Percentiles rank a stretch among this genome's conserved stretches.
These are phyloP conservation scores for Hygrocybe coccinea DNA, from an alignment of 768 basidiomycete species.

Conservation along the genomic window DNA sequence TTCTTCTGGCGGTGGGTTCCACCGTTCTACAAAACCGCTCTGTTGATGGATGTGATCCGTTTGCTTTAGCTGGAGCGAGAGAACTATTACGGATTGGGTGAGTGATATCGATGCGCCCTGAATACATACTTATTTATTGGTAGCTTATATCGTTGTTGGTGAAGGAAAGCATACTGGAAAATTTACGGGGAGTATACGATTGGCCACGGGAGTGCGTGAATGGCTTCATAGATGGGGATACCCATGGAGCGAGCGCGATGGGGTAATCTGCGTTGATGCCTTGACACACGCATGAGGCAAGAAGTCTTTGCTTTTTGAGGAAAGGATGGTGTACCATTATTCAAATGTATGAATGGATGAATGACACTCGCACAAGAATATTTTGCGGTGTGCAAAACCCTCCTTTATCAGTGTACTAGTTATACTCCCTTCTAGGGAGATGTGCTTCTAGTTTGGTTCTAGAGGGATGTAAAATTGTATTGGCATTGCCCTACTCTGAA, in stretches of 20 bases:
- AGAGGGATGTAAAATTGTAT: no score
- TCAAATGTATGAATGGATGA: no score
- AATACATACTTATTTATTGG: conserved; percentile 9
- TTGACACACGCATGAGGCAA: conserved; percentile 60
- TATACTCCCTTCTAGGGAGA: no score
- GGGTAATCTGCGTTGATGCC: conserved; percentile 83
- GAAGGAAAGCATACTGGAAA: conserved; percentile 95
- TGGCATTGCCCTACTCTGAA: no score
- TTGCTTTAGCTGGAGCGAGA: conserved; percentile 71
- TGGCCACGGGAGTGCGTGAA: conserved; percentile 83
- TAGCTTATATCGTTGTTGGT: conserved; percentile 87
- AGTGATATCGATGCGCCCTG: conserved; percentile 16
- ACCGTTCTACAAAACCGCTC: conserved; percentile 5
- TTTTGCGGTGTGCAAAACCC: no score
- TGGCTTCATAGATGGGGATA: conserved; percentile 94
- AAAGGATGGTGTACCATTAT: no score
- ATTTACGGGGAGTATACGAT: conserved; percentile 78
- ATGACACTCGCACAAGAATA: no score
- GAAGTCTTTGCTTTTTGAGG: no score
- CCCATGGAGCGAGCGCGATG: conserved; percentile 91
- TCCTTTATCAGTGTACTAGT: no score
- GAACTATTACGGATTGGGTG: conserved; percentile 81
- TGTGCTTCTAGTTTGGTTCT: no score
- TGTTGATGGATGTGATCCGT: background rate
- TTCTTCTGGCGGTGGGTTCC: conserved; percentile 73